A percentile compares a stretch with the other conserved stretches of the same genome.
Conservation (phyloP, 306 rosid species). For the Boehmeria nivea region DNA sequence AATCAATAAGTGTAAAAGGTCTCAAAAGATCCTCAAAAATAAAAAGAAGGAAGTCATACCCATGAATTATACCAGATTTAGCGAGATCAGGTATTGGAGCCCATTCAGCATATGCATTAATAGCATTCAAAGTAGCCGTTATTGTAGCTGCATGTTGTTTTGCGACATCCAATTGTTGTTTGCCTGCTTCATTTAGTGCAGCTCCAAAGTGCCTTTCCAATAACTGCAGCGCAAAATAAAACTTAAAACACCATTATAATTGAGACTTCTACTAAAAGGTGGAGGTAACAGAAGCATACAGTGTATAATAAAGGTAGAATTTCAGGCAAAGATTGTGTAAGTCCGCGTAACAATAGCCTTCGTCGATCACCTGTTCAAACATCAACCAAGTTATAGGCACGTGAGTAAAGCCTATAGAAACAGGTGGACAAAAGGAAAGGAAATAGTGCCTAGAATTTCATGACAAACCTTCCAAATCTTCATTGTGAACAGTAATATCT, state of each 20-base stretch:
- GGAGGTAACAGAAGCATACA: conserved; percentile 38
- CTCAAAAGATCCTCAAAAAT: no score
- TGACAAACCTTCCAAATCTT: conserved; percentile 87
- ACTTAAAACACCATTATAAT: conserved; percentile 18
- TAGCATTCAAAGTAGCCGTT: conserved; percentile 70
- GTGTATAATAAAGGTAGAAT: conserved; percentile 75
- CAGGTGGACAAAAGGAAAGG: conserved; percentile 2
- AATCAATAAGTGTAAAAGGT: background rate
- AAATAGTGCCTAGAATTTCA: conserved; percentile 11
- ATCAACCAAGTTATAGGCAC: background rate
- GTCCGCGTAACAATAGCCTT: conserved; percentile 82
- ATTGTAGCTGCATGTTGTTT: conserved; percentile 81
- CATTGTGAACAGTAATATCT: conserved; percentile 94
- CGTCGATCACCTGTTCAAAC: conserved; percentile 68
- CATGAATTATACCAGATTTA: conserved; percentile 77
- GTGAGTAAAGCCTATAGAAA: background rate
- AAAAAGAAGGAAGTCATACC: conserved; percentile 49
- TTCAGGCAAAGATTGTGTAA: conserved; percentile 79
- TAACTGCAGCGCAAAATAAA: conserved; percentile 54
- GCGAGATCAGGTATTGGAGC: conserved; percentile 93
- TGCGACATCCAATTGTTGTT: conserved; percentile 62
- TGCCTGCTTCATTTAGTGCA: conserved; percentile 69
- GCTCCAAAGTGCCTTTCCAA: conserved; percentile 82
- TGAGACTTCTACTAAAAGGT: conserved; percentile 8
- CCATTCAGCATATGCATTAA: conserved; percentile 98